Base-by-base conservation (phyloP, 805 yeast genomes). In the Saccharomycopsis amapae region DNA sequence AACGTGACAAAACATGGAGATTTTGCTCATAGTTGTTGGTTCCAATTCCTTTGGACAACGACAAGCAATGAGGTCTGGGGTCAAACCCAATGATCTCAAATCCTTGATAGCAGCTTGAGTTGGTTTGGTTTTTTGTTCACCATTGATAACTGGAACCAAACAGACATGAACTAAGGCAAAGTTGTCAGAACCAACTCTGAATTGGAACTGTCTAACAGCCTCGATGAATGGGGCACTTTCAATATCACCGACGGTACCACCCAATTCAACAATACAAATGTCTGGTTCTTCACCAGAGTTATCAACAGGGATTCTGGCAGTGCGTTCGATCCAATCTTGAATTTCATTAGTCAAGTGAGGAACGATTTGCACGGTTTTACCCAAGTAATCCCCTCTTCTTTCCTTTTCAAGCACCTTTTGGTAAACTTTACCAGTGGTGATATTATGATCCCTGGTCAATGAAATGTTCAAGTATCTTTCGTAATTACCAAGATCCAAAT, bases 231-330 rank as follows among this genome's bases (percentile, higher is more conserved):
- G 98, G 44, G 97, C 98, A 62, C 90, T 79, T 71, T 93, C 99
- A 60, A 93, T 93, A 64, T 93, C 99, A 62, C 99, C 99, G 49
- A 93, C 98, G 25, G 99, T 93, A 64, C 99, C 99, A 64, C 99
- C 99, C 50, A 93, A 76, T 71, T 90, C 99, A 55, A 93, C 81
- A 62, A 93, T 88, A 74, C 99, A 93, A 44, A 93, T 84, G 57
- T 93, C 97, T 28, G 99, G 99, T 59, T 79, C 83, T 62, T 79
- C 72, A 45, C 93, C 94, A 31, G 89, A 75, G 48, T 77, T 73
- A 64, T 93, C 98, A 50, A 93, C 99, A 15, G 98, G 97, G 49
- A 90, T 75, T 55, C 73, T 78, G 37, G 97, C 76, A 40, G 93
- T 97, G 51, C 85, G 74, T 71, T 93, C 97, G 56, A 93, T 83